phyloP scores from a whole-genome alignment of 805 yeast species.

The Tetrapisispora iriomotensis region DNA sequence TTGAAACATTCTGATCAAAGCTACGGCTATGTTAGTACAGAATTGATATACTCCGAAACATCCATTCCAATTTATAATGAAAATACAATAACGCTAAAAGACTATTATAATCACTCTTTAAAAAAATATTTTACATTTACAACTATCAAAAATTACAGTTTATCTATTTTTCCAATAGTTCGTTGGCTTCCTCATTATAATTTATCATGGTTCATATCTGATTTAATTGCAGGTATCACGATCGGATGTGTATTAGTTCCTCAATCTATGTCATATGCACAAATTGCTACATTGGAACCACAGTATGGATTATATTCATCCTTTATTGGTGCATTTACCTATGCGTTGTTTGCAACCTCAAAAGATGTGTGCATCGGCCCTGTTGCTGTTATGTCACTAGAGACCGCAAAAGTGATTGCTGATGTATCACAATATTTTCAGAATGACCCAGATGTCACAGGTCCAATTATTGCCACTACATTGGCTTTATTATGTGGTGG shows the following conservation, averaged over 20 bases:
- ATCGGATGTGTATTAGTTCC: slow-evolving; percentile 92
- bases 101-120: slow-evolving; percentile 17
- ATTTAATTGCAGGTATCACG: slow-evolving; percentile 84
- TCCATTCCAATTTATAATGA: slow-evolving; percentile 14
- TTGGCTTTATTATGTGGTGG: slow-evolving; percentile 77
- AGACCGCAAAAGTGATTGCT: slow-evolving; percentile 68
- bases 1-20: slow-evolving; percentile 2
- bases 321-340: slow-evolving; percentile 80
- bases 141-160: slow-evolving; percentile 37
- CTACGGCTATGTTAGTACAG: not conserved
- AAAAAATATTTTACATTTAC: slow-evolving; percentile 24
- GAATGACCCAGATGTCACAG: slow-evolving; percentile 23
- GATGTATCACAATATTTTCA: slow-evolving; percentile 41
- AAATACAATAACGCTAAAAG: slow-evolving; percentile 11
- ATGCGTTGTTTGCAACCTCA: slow-evolving; percentile 86
- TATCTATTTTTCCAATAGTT: slow-evolving; percentile 66
- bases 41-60: not conserved
- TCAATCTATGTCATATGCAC: slow-evolving; percentile 92
- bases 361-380: slow-evolving; percentile 96
- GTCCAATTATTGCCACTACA: slow-evolving; percentile 70
- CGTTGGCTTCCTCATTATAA: slow-evolving; percentile 86
- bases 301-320: slow-evolving; percentile 88
- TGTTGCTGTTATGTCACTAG: slow-evolving; percentile 89
- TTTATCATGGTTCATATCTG: slow-evolving; percentile 66
- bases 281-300: slow-evolving; percentile 68